These are phyloP conservation scores for Lentinus polychrous DNA, from an alignment of 1,284 basidiomycete species.

Conservation along the genomic window DNA sequence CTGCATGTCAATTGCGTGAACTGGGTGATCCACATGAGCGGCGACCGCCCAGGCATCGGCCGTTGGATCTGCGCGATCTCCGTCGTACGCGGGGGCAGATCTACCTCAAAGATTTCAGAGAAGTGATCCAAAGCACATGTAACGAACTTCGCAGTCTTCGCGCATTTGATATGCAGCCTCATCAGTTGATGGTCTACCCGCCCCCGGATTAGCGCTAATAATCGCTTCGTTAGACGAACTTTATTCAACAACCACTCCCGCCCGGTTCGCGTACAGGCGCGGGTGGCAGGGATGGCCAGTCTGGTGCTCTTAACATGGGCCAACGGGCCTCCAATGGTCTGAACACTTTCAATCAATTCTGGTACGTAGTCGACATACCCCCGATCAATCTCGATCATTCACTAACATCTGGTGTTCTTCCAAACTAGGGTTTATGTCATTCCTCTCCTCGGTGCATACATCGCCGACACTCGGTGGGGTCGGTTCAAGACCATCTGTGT, in stretches of 20 bases:
- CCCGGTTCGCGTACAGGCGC: constrained; percentile 63
- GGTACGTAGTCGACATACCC: constrained; percentile 29
- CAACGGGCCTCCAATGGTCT: constrained; percentile 66
- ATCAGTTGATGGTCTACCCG: neutral
- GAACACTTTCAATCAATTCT: constrained; percentile 58
- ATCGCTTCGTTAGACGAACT: constrained; percentile 48
- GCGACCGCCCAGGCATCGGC: too few relatives aligned
- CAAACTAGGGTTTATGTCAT: constrained; percentile 44
- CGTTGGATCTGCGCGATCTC: too few relatives aligned
- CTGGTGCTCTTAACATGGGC: constrained; percentile 67
- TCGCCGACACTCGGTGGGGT: constrained; percentile 72
- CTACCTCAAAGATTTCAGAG: too few relatives aligned
- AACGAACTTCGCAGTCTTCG: too few relatives aligned
- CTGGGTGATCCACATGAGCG: too few relatives aligned
- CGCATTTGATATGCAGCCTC: neutral
- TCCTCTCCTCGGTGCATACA: constrained; percentile 61
- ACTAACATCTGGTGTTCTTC: neutral
- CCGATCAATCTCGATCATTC: constrained; percentile 3
- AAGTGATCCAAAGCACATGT: too few relatives aligned
- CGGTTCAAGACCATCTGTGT: constrained; percentile 69
- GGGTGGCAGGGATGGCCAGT: constrained; percentile 41
- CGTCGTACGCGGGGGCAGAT: too few relatives aligned
- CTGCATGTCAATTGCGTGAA: too few relatives aligned
- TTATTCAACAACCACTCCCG: constrained; percentile 67
- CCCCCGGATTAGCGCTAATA: constrained; percentile 11